A percentile compares a stretch with the other conserved stretches of the same genome.
Evolutionary conservation across 2,329 filamentous ascomycete species (phyloP).

Genomic region (Penicillium rolfsii): DNA sequence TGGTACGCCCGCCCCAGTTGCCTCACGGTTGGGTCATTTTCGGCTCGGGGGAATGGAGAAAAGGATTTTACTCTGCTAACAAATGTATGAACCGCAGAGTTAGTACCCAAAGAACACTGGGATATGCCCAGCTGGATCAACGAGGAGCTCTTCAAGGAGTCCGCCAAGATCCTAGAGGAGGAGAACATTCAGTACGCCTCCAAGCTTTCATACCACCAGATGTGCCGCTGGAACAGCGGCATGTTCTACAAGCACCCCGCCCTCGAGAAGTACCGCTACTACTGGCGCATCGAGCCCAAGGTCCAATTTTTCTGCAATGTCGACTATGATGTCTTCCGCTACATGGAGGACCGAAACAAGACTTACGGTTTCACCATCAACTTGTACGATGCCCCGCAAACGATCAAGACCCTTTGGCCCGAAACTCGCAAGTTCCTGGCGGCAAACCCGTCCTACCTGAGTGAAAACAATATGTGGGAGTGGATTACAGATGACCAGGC

Average conservation of each 20-base stretch:
- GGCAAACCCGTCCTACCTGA: conserved; percentile 77
- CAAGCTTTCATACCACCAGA: conserved; percentile 92
- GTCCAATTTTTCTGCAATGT: conserved; percentile 99
- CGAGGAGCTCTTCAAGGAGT: conserved; percentile 80
- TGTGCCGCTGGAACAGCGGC: conserved; percentile 99
- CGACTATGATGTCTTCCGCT: conserved; percentile 97
- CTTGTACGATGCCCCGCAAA: conserved; percentile 87
- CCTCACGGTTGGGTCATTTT: not conserved
- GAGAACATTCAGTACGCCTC: conserved; percentile 88
- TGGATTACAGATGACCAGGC: conserved; percentile 82
- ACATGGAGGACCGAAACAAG: conserved; percentile 98
- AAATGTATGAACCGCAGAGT: conserved; percentile 56
- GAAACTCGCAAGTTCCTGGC: conserved; percentile 89
- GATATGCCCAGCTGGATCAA: conserved; percentile 90
- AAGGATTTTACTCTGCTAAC: conserved; percentile 30
- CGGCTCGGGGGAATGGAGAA: not conserved
- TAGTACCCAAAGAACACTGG: conserved; percentile 96
- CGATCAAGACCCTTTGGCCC: conserved; percentile 89
- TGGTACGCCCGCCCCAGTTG: conserved; percentile 54
- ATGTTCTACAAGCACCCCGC: conserved; percentile 97
- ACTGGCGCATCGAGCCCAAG: conserved; percentile 98
- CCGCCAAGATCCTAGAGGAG: conserved; percentile 78
- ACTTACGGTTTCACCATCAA: conserved; percentile 99
- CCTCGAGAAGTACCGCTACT: conserved; percentile 79
- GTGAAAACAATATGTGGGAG: conserved; percentile 79